Conservation (phyloP, 768 basidiomycete genomes). For the Sutorius australiensis region DNA sequence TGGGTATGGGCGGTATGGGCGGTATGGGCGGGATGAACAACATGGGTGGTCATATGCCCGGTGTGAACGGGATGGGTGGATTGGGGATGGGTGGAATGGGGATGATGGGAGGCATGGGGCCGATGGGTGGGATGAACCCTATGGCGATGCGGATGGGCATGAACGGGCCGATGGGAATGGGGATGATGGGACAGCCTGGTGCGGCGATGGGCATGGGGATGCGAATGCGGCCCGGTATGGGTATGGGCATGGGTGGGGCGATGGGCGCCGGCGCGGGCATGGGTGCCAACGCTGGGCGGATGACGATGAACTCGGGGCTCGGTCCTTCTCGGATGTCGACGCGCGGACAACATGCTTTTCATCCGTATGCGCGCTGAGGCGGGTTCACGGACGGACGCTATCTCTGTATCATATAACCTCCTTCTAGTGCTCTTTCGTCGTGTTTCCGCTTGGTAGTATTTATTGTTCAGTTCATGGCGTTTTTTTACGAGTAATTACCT, state of each 20-base stretch:
- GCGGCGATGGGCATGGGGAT: constrained; percentile 27
- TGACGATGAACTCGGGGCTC: constrained; percentile 39
- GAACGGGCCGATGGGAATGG: constrained; percentile 36
- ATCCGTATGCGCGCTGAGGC: constrained; percentile 59
- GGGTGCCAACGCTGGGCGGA: constrained; percentile 35
- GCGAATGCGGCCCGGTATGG: constrained; percentile 38
- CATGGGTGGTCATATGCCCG: constrained; percentile 17
- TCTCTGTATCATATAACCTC: constrained; percentile 33
- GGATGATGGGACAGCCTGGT: constrained; percentile 31
- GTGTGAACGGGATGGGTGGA: constrained; percentile 17
- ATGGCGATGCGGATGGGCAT: constrained; percentile 37
- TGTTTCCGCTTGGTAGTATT: constrained; percentile 16
- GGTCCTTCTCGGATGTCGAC: constrained; percentile 48
- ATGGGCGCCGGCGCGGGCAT: constrained; percentile 34
- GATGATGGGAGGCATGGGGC: constrained; percentile 34
- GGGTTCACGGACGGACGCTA: constrained; percentile 1
- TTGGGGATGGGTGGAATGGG: constrained; percentile 35
- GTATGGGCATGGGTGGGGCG: constrained; percentile 36
- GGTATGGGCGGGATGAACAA: constrained; percentile 35
- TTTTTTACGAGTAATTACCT: constrained; percentile 3
- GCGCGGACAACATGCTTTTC: constrained; percentile 58
- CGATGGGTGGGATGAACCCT: constrained; percentile 26
- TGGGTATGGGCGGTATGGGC: constrained; percentile 43
- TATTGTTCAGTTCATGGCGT: constrained; percentile 6
- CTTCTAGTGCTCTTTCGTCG: constrained; percentile 14